These are phyloP conservation scores for Trypanosoma grayi DNA, from an alignment of 208 protist genomes.

Conservation along the genomic window DNA sequence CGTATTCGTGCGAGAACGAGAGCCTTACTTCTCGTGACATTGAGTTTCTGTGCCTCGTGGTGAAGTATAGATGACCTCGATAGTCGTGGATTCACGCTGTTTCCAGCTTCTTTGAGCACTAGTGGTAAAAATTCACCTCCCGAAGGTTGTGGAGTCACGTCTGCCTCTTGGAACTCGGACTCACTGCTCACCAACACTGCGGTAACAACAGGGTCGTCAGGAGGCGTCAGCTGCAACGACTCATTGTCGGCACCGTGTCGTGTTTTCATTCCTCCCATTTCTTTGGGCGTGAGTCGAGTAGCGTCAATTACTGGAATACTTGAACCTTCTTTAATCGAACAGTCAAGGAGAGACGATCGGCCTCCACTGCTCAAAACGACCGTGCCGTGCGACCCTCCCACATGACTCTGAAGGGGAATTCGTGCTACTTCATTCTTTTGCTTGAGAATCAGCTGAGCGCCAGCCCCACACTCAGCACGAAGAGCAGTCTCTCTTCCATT, in stretches of 20 bases:
- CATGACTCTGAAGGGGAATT: too few relatives aligned
- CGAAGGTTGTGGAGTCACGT: not conserved
- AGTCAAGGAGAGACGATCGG: not conserved
- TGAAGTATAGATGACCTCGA: not conserved
- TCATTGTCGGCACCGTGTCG: not conserved
- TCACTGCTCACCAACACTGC: not conserved
- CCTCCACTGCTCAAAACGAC: too few relatives aligned
- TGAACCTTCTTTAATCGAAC: not conserved
- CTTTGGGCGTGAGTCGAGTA: not conserved
- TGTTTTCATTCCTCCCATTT: not conserved
- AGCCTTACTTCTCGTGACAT: not conserved
- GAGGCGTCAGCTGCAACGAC: not conserved
- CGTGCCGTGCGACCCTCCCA: too few relatives aligned
- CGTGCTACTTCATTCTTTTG: not conserved
- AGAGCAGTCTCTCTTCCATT: not conserved
- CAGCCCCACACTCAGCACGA: not conserved
- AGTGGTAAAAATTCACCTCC: not conserved
- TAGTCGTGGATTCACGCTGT: not conserved
- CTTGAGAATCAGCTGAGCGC: not conserved
- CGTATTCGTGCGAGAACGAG: not conserved
- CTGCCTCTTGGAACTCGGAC: not conserved
- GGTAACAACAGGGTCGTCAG: not conserved
- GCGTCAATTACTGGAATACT: not conserved
- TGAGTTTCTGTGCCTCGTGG: not conserved
- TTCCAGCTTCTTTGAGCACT: not conserved